Evolutionary conservation across 2,329 filamentous ascomycete genomes (phyloP), one percentile per base, ranked within the genome.

Genomic region (Botrytis fragariae): DNA sequence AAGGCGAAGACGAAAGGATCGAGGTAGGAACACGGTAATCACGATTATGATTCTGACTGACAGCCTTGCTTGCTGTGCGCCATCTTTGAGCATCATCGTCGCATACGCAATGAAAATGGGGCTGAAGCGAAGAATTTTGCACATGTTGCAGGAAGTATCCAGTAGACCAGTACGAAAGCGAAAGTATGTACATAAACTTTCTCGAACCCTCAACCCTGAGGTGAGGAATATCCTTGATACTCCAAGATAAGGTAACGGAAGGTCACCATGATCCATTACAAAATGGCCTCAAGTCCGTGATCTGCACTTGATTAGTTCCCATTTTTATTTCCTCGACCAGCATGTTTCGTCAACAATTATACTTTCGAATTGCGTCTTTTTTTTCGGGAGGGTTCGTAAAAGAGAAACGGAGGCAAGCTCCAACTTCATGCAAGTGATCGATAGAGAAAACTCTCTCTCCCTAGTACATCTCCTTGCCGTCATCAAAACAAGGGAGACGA

Each of bases 201-300:
- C 62, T 68, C 39, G 63, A 69, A 72, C 54, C 71, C 71, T 68
- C 44, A 60, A 39, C 62, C 70, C 63, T 59, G 48, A 25, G 65
- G n/a, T 44, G 37, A 72, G 62, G 61, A 72, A 68, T 16, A 72
- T 48, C 71, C 71, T 72, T 72, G 63, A 72, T 67, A 39, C 71
- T 72, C 67, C 62, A 69, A 72, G 71, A 72, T 69, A 69, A 68
- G 71, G 63, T 39, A 69, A 60, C 6, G 32, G 69, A 64, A 48
- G 39, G 48, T 57, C 37, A 32, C 48, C 70, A 44, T 72, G 45
- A 67, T 72, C 45, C 61, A 32, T 42, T 18, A 45, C 71, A 60
- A 44, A 72, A 68, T 51, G 60, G 32, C 62, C 37, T 72, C 63
- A 61, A 48, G 51, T 72, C 39, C 71, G 51, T 67, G 62, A 69